These are phyloP conservation scores for Ophiorrhiza pumila DNA, from an alignment of 257 asterid species.

Conservation along the genomic window DNA sequence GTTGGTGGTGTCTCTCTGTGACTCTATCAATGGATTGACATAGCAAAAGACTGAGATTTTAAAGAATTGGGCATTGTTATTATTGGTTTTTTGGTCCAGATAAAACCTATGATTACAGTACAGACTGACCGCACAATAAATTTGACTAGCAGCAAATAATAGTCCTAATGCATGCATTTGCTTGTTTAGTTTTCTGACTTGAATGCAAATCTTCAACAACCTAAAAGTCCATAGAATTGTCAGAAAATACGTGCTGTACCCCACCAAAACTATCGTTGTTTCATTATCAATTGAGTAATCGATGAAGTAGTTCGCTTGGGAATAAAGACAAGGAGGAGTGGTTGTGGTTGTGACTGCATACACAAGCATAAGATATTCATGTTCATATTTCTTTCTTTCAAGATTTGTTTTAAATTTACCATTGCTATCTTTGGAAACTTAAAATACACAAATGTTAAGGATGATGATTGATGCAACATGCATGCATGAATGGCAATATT, in stretches of 20 bases:
- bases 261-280: neutral
- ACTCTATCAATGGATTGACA: constrained; percentile 15
- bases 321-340: constrained; percentile 33
- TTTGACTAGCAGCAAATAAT: neutral
- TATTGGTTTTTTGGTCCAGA: neutral
- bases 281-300: neutral
- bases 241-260: constrained; percentile 24
- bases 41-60: constrained; percentile 9
- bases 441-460: neutral
- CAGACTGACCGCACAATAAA: neutral
- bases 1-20: constrained; percentile 18
- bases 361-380: constrained; percentile 12
- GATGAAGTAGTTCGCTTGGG: constrained; percentile 33
- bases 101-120: neutral
- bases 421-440: neutral
- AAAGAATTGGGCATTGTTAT: neutral
- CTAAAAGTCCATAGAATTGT: constrained; percentile 20
- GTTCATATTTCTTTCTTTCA: constrained; percentile 12
- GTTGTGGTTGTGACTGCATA: constrained; percentile 24
- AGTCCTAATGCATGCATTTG: too few relatives aligned
- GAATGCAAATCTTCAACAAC: constrained; percentile 14
- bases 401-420: neutral
- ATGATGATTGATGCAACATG: neutral
- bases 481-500: too few relatives aligned
- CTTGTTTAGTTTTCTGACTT: constrained; percentile 23